phyloP scores from a whole-genome alignment of 805 yeast genomes.

The Debaryomyces tyrocola region DNA sequence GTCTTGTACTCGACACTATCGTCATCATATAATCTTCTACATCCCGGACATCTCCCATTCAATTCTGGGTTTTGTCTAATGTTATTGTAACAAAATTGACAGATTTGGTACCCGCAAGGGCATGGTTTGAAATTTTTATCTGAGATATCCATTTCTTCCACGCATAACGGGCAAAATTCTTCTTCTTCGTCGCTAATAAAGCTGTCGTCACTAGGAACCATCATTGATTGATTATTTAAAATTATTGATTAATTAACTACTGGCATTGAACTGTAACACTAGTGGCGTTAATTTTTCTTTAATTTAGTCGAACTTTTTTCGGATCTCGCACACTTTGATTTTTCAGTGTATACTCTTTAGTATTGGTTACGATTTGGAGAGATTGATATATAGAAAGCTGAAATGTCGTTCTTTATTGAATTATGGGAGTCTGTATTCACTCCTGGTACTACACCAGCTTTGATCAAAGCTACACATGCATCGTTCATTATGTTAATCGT shows the following conservation, averaged over 20 bases:
- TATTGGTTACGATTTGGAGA: no score
- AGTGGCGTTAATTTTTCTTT: background rate
- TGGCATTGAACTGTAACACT: background rate
- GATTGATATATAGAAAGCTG: background rate
- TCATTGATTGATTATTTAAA: constrained; percentile 7
- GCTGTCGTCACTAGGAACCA: constrained; percentile 46
- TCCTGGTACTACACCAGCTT: constrained; percentile 91
- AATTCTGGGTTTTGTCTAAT: constrained; percentile 93
- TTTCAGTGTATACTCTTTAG: no score
- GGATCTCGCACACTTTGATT: background rate
- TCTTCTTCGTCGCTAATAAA: constrained; percentile 79
- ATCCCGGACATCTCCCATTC: constrained; percentile 96
- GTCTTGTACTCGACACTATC: constrained; percentile 85
- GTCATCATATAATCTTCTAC: constrained; percentile 92
- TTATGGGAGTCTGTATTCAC: constrained; percentile 90
- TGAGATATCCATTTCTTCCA: constrained; percentile 95
- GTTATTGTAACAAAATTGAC: constrained; percentile 97
- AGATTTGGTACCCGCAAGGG: constrained; percentile 98
- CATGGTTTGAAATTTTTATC: constrained; percentile 98
- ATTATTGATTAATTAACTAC: no score
- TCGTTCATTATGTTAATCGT: constrained; percentile 68
- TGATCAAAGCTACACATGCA: constrained; percentile 83
- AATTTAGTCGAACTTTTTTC: constrained; percentile 1
- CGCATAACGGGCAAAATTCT: constrained; percentile 87
- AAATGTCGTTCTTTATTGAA: constrained; percentile 53